Base-by-base conservation (phyloP, 1,139 yeast genomes). In the Candida smagusa region DNA sequence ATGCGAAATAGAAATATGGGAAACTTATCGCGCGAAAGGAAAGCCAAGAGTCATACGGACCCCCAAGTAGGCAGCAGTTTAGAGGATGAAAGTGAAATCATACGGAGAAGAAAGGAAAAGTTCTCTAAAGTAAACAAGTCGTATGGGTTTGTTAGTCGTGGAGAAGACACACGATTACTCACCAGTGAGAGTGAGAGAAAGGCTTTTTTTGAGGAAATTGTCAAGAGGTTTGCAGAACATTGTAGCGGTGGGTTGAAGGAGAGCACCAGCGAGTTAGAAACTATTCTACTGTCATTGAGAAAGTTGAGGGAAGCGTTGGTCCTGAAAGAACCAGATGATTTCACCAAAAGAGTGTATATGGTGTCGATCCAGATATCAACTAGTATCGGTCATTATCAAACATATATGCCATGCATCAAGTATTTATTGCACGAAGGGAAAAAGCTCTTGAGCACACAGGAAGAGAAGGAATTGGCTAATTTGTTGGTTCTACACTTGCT, bases 111-210 rank as follows among this genome's bases (percentile, higher is more conserved):
- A 12, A 23, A 28, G 30, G 35, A 26, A 19, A 31, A 37, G 13
- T 39, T 39, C 29, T 30, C 34, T 8, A 34, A 34, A 11, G n/a
- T 11, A 30, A 29, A 23, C 27, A 12, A 9, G n/a, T 42, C 56
- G 2, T 77, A 71, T 47, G 86, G 86, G 0, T 62, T 71, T 32
- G 58, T 77, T 2, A 79, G 85, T 45, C 59, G 85, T 37, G 85
- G 85, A 1, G 84, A 78, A 39, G 84, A 77, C 43, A 53, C 54
- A 35, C 53, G 75, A 30, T 58, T 80, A 22, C 79, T 74, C 43
- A 48, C 61, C n/a, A 74, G 73, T 46, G 54, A 55, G 9, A 40
- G 45, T 5, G 76, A 68, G 9, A 56, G 82, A 42, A 53, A 50
- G 12, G 54, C 47, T 24, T 72, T 59, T 41, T 78, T 72, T 47